phyloP scores from a whole-genome alignment of 768 basidiomycete genomes.

The Kwoniella bestiolae region DNA sequence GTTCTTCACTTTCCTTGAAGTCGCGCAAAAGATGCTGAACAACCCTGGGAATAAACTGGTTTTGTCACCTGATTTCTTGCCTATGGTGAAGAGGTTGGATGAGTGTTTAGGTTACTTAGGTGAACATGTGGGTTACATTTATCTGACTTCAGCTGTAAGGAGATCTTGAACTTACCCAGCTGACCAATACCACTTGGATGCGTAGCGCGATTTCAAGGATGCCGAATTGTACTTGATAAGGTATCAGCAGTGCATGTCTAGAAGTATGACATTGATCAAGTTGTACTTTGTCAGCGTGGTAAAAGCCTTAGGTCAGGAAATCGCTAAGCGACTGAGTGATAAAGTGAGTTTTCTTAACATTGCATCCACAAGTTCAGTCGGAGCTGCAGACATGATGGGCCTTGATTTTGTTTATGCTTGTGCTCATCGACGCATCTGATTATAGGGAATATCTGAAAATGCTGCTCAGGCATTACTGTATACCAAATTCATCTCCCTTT shows the following conservation, averaged over 20 bases:
- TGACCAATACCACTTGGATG: background rate
- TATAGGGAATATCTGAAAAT: constrained; percentile 74
- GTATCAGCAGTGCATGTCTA: constrained; percentile 97
- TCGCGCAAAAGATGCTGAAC: constrained; percentile 90
- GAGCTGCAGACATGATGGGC: background rate
- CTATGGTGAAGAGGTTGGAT: constrained; percentile 94
- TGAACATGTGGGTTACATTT: constrained; percentile 68
- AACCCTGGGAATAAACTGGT: constrained; percentile 91
- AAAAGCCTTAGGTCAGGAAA: constrained; percentile 75
- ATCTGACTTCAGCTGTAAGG: background rate
- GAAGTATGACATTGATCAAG: constrained; percentile 96
- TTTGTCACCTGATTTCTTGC: constrained; percentile 84
- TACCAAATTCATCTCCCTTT: constrained; percentile 78
- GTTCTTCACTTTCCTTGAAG: constrained; percentile 93
- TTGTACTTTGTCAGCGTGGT: constrained; percentile 92
- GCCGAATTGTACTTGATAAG: constrained; percentile 92
- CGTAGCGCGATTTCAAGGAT: constrained; percentile 85
- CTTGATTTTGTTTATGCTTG: too few relatives aligned
- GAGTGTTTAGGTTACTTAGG: constrained; percentile 90
- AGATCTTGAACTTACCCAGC: too few relatives aligned
- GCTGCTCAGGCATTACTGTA: constrained; percentile 75
- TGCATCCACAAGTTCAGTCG: background rate
- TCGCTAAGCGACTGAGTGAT: constrained; percentile 73
- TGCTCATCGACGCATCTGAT: too few relatives aligned
- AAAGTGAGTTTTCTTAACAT: constrained; percentile 61